Evolutionary conservation across 352 stramenopile species (phyloP).

Genomic region (Phytophthora pini): DNA sequence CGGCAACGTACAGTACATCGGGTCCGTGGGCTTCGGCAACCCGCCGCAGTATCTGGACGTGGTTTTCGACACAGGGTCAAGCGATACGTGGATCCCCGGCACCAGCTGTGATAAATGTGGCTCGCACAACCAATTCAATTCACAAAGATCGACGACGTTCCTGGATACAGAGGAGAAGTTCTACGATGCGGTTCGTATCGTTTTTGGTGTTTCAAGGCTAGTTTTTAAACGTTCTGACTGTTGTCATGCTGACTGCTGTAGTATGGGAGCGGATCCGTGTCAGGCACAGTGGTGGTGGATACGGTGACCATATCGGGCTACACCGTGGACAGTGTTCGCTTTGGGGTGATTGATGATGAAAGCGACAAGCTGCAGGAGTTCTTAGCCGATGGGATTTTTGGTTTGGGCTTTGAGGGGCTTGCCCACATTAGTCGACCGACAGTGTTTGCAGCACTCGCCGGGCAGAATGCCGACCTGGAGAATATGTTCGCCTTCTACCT

Average conservation of each 20-base stretch:
- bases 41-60: slow-evolving; percentile 69
- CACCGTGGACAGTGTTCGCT: slow-evolving; percentile 73
- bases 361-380: slow-evolving; percentile 81
- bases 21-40: slow-evolving; percentile 73
- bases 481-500: slow-evolving; percentile 93
- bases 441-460: slow-evolving; percentile 72
- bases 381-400: slow-evolving; percentile 89
- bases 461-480: slow-evolving; percentile 69
- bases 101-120: slow-evolving; percentile 55
- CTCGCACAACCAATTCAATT: slow-evolving; percentile 65
- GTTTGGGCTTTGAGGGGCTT: slow-evolving; percentile 85
- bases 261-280: slow-evolving; percentile 85
- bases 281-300: slow-evolving; percentile 81
- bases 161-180: slow-evolving; percentile 80
- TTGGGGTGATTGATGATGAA: slow-evolving; percentile 76
- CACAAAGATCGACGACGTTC: slow-evolving; percentile 65
- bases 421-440: slow-evolving; percentile 89
- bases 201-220: slow-evolving; percentile 8
- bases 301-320: slow-evolving; percentile 75
- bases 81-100: slow-evolving; percentile 81
- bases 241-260: slow-evolving; percentile 25
- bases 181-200: slow-evolving; percentile 54
- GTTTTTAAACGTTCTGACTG: slow-evolving; percentile 11
- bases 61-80: slow-evolving; percentile 86
- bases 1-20: slow-evolving; percentile 88